Evolutionary conservation across 202 grass and related monocot species (phyloP), one percentile per base, ranked within the genome.

Genomic region (Eragrostis tef): DNA sequence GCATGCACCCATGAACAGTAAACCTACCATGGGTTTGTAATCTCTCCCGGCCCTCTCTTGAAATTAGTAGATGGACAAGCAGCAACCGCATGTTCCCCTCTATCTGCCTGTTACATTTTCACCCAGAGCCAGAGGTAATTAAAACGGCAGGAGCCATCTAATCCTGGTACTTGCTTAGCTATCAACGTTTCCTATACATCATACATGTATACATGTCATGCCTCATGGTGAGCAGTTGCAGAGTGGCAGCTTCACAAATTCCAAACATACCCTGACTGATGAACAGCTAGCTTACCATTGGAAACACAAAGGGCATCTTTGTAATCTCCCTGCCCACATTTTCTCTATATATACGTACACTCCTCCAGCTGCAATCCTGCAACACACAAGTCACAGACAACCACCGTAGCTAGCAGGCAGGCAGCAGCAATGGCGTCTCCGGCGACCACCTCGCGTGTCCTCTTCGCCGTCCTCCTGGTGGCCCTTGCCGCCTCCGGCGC

Each of bases 381-480:
- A 39, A 2, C 17, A 0, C 17, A 20, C 51, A 54, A 54, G 19
- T 20, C 52, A 39, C 34, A 39, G 34, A 39, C 34, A 39, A 39
- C 3, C 34, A 39, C 34, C 34, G 5, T 39, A 7, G 11, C n/a
- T n/a, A n/a, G 49, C 50, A 2, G 6, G 19, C 53, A 57, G n/a
- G 53, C 8, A 60, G 26, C 14, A 68, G 2, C 48, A 43, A 14
- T 29, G 42, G 41, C 39, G 36, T 64, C 50, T 22, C 68, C 53
- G 9, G 39, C 42, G 12, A 70, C 49, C 50, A n/a, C 80, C 41
- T 13, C 71, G 5, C 14, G 25, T 4, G 34, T 57, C 63, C 46
- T 70, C 61, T 51, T 39, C 26, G 31, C 75, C 16, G 20, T 65
- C 65, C 64, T 83, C 20, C 44, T 78, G 52, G 2, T 83, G 2